Conservation (phyloP, 768 basidiomycete genomes). For the Rickenella mellea region DNA sequence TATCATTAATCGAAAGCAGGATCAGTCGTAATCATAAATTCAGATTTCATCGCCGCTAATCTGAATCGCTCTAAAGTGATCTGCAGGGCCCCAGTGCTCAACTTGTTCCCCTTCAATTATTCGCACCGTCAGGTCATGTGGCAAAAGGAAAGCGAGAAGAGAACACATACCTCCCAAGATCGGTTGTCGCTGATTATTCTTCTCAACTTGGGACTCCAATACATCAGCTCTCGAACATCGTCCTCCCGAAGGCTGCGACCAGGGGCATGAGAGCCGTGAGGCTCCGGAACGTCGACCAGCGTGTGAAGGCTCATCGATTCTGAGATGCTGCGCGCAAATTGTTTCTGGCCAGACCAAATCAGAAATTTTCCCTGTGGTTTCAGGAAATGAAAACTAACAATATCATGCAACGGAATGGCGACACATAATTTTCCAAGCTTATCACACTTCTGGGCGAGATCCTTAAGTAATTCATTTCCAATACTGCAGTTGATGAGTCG, state of each 20-base stretch:
- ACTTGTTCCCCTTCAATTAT: neutral
- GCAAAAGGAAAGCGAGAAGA: neutral
- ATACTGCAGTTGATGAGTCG: conserved; percentile 39
- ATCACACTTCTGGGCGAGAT: conserved; percentile 33
- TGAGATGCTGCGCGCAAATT: neutral
- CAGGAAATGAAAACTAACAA: conserved; percentile 14
- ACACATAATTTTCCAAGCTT: conserved; percentile 42
- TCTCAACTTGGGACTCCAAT: neutral
- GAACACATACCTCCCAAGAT: neutral
- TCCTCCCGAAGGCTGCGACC: neutral
- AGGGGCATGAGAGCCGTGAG: neutral
- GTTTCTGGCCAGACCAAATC: neutral
- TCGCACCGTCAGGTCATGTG: neutral
- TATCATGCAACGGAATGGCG: conserved; percentile 39
- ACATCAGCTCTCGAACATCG: neutral
- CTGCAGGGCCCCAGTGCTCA: neutral
- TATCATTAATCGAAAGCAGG: too few species aligned
- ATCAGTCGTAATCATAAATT: too few species aligned
- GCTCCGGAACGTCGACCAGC: neutral
- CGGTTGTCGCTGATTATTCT: neutral
- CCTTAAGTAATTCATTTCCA: conserved; percentile 25
- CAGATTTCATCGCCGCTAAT: too few species aligned
- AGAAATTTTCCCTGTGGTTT: neutral
- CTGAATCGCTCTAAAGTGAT: conserved; percentile 1
- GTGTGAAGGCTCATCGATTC: neutral